phyloP scores from a whole-genome alignment of 2,329 filamentous ascomycete species.

The Elsinoe fawcettii region DNA sequence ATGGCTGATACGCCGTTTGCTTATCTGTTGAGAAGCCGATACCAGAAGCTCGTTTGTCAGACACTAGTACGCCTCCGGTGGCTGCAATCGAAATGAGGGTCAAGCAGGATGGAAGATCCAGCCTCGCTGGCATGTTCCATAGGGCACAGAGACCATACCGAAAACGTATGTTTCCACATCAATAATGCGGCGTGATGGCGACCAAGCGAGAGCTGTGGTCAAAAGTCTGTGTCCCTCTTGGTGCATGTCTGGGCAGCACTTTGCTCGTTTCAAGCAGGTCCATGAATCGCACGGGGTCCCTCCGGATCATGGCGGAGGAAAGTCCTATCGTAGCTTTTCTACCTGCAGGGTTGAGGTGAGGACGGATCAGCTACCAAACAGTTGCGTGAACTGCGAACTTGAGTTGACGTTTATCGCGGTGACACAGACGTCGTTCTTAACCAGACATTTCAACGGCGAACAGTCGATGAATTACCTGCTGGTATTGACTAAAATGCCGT shows the following conservation, averaged over 20 bases:
- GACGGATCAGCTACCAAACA: conserved; percentile 4
- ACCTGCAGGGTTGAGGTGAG: background rate
- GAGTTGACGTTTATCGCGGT: background rate
- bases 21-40: conserved; percentile 3
- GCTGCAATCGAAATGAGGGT: background rate
- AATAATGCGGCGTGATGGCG: conserved; percentile 1
- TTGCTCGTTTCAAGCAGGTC: conserved; percentile 10
- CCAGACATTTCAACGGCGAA: background rate
- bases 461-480: background rate
- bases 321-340: background rate
- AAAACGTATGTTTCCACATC: background rate
- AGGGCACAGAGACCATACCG: background rate
- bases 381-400: background rate
- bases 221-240: background rate
- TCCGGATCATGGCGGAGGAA: background rate
- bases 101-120: background rate
- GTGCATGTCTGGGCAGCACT: background rate
- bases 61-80: conserved; percentile 1
- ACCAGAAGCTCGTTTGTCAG: background rate
- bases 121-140: background rate
- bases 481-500: background rate
- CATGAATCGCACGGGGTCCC: conserved; percentile 7
- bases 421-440: conserved; percentile 1
- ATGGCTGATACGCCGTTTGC: conserved; percentile 9
- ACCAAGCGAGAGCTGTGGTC: background rate